These are phyloP conservation scores for Lenwebbia sp. DNA, from an alignment of 345 rosid genomes.

Conservation along the genomic window DNA sequence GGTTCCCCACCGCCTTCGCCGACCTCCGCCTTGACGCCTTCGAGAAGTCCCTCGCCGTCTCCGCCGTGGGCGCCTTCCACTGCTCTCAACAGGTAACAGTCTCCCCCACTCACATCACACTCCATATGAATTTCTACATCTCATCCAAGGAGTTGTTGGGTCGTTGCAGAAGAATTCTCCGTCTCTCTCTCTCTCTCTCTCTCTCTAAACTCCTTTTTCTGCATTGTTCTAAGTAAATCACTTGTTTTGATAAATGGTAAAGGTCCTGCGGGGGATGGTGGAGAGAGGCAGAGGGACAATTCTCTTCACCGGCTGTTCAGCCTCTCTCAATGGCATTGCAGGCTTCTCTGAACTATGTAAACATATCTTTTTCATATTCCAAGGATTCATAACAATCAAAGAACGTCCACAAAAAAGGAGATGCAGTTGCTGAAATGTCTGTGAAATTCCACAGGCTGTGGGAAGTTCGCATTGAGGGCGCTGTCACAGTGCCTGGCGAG, in stretches of 20 bases:
- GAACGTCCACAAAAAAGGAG: not conserved
- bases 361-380: not conserved
- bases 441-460: constrained; percentile 46
- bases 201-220: not conserved
- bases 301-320: constrained; percentile 90
- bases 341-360: constrained; percentile 90
- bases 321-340: constrained; percentile 70
- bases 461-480: constrained; percentile 81
- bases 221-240: not conserved
- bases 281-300: constrained; percentile 88
- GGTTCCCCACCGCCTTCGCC: constrained; percentile 46
- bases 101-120: not conserved
- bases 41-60: constrained; percentile 68
- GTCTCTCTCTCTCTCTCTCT: not conserved
- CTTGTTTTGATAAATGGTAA: not conserved
- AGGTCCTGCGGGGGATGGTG: constrained; percentile 86
- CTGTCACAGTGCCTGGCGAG: constrained; percentile 75
- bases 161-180: not conserved
- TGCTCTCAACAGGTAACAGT: constrained; percentile 74
- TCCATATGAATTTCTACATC: not conserved
- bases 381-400: not conserved
- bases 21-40: constrained; percentile 65
- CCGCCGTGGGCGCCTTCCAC: constrained; percentile 63
- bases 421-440: not conserved
- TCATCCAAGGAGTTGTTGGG: not conserved